Percentiles rank a stretch among this genome's conserved stretches.
Evolutionary conservation across 495 filamentous ascomycete species (phyloP).

Genomic region (Hypoxylon intermedium): DNA sequence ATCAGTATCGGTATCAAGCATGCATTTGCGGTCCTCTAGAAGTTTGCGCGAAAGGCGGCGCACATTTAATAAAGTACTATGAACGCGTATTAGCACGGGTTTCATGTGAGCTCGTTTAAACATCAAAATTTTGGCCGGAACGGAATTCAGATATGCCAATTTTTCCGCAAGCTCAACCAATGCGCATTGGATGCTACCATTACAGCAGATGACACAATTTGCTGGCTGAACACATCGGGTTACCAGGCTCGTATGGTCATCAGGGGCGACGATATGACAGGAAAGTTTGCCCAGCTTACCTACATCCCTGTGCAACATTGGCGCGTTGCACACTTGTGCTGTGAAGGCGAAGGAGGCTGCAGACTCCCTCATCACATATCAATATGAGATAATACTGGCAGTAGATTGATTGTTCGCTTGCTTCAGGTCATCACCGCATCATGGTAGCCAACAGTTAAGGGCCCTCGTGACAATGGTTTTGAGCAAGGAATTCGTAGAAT

Average conservation of each 20-base stretch:
- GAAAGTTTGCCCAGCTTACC: conserved; percentile 14
- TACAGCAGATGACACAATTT: conserved; percentile 21
- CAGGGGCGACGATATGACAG: conserved; percentile 12
- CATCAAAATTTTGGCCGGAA: background rate
- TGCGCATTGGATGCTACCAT: conserved; percentile 18
- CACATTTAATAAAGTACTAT: background rate
- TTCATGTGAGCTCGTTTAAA: conserved; percentile 1
- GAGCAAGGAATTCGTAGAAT: conserved; percentile 70
- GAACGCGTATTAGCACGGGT: conserved; percentile 12
- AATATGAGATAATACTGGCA: background rate
- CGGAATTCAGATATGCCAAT: conserved; percentile 25
- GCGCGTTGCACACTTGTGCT: conserved; percentile 1
- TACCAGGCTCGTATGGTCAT: conserved; percentile 39
- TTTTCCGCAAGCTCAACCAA: conserved; percentile 38
- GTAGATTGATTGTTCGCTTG: conserved; percentile 59
- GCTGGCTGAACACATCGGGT: conserved; percentile 33
- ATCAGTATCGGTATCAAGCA: background rate
- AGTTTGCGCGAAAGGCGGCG: too few relatives aligned
- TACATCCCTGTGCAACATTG: conserved; percentile 1
- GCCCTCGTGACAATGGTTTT: conserved; percentile 99
- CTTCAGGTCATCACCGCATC: conserved; percentile 98
- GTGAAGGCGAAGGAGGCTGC: background rate
- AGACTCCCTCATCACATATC: conserved; percentile 1
- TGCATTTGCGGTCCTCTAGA: too few relatives aligned
- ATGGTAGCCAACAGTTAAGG: conserved; percentile 79